phyloP scores from a whole-genome alignment of 2,329 filamentous ascomycete genomes.

The Calonectria henricotiae region DNA sequence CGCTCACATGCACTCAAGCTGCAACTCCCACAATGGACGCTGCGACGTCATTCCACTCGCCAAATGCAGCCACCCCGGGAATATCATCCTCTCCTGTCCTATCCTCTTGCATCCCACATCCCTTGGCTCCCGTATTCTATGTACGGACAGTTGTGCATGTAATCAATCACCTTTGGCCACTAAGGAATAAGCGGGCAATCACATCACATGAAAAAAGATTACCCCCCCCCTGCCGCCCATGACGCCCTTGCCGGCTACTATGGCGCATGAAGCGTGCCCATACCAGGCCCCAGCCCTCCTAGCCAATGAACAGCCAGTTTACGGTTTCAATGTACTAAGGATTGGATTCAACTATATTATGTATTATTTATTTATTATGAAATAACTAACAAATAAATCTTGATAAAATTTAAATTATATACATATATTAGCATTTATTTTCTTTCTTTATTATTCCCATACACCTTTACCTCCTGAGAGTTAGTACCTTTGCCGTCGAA shows the following conservation, averaged over 20 bases:
- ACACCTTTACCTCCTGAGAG: too few species aligned
- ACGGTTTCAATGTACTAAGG: too few species aligned
- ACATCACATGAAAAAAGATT: constrained; percentile 23
- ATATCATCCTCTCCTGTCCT: constrained; percentile 7
- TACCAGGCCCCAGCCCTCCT: constrained; percentile 23
- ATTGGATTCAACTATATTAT: too few species aligned
- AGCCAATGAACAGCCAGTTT: constrained; percentile 28
- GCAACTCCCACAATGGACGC: constrained; percentile 4
- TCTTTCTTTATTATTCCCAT: too few species aligned
- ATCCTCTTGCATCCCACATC: constrained; percentile 29
- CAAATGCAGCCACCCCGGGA: constrained; percentile 30
- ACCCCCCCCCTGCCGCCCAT: constrained; percentile 31
- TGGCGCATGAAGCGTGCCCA: constrained; percentile 37
- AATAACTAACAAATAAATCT: too few species aligned
- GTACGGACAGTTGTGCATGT: constrained; percentile 6
- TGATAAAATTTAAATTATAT: too few species aligned
- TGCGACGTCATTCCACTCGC: constrained; percentile 23
- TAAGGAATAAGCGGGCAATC: not conserved
- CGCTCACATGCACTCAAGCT: constrained; percentile 1
- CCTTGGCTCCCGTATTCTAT: not conserved
- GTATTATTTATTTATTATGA: too few species aligned
- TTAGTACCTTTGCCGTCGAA: too few species aligned
- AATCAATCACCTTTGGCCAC: not conserved
- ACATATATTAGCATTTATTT: too few species aligned
- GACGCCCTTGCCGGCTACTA: constrained; percentile 41